Evolutionary conservation across 2,329 filamentous ascomycete genomes (phyloP).

Genomic region (Xylariaceae sp.): DNA sequence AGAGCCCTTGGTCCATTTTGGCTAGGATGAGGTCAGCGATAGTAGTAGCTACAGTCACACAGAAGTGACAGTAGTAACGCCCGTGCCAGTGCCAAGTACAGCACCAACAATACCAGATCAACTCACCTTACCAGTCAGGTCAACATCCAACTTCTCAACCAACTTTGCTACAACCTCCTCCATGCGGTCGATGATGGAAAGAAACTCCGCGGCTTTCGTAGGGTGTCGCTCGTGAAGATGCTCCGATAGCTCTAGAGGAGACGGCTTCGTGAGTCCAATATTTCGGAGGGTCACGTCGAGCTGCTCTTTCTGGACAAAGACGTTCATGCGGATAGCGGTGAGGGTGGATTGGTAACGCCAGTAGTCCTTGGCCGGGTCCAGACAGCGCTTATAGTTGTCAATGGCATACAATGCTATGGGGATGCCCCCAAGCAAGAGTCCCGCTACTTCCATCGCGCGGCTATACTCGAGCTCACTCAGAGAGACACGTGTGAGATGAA

Average conservation of each 20-base stretch:
- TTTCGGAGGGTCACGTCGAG: slow-evolving; percentile 3
- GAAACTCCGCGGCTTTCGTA: neutral
- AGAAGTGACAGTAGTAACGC: too few relatives aligned
- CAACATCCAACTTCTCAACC: slow-evolving; percentile 4
- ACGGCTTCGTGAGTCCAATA: slow-evolving; percentile 3
- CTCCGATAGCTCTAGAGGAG: slow-evolving; percentile 1
- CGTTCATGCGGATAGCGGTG: slow-evolving; percentile 2
- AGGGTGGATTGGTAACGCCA: slow-evolving; percentile 2
- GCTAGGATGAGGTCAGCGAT: too few relatives aligned
- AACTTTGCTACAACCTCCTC: neutral
- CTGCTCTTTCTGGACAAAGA: slow-evolving; percentile 6
- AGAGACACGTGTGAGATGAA: neutral
- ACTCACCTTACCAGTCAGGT: slow-evolving; percentile 4
- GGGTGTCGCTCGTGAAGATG: slow-evolving; percentile 1
- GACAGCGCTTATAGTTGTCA: slow-evolving; percentile 1
- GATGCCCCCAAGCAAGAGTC: slow-evolving; percentile 4
- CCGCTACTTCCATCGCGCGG: slow-evolving; percentile 2
- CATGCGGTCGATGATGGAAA: slow-evolving; percentile 5
- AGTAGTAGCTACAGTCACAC: too few relatives aligned
- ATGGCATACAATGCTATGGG: slow-evolving; percentile 3
- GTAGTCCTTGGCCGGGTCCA: neutral
- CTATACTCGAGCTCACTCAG: neutral
- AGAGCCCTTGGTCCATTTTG: slow-evolving; percentile 2
- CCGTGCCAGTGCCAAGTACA: too few relatives aligned
- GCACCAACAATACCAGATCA: too few relatives aligned